Percentiles rank a stretch among this genome's conserved stretches.
Conservation (phyloP, 495 filamentous ascomycete species). For the Penicillium roqueforti region DNA sequence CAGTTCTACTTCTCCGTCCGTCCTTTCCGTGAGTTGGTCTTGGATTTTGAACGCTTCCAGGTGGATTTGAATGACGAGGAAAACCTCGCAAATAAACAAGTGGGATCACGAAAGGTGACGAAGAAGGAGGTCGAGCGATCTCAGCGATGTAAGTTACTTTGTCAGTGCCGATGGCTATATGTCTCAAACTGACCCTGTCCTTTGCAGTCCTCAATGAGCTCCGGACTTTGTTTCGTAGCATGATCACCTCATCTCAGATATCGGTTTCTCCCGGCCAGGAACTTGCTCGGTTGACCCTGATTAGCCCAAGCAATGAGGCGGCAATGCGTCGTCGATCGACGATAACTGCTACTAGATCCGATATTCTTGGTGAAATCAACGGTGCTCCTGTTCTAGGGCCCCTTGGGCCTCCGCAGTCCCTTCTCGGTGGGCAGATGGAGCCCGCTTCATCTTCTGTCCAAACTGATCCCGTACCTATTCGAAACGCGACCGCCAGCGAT, state of each 20-base stretch:
- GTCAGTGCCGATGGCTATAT: not conserved
- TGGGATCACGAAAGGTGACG: slow-evolving; percentile 58
- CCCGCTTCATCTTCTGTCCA: slow-evolving; percentile 15
- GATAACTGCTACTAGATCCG: slow-evolving; percentile 35
- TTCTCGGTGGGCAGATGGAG: slow-evolving; percentile 16
- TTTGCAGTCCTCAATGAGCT: slow-evolving; percentile 65
- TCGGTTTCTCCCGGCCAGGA: slow-evolving; percentile 67
- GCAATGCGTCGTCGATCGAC: slow-evolving; percentile 55
- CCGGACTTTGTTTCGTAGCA: slow-evolving; percentile 63
- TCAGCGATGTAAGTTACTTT: slow-evolving; percentile 59
- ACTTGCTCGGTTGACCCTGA: slow-evolving; percentile 76
- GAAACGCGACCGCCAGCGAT: slow-evolving; percentile 24
- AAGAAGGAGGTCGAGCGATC: slow-evolving; percentile 62
- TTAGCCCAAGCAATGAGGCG: slow-evolving; percentile 57
- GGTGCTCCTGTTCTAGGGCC: slow-evolving; percentile 52
- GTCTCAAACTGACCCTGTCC: not conserved
- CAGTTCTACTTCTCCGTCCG: slow-evolving; percentile 93
- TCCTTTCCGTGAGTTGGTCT: slow-evolving; percentile 73
- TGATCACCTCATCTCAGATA: slow-evolving; percentile 54
- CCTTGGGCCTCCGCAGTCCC: slow-evolving; percentile 39
- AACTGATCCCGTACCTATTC: slow-evolving; percentile 9
- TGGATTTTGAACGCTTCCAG: slow-evolving; percentile 64
- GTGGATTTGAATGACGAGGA: slow-evolving; percentile 57
- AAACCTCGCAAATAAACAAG: slow-evolving; percentile 56
- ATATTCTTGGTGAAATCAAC: slow-evolving; percentile 47